Evolutionary conservation across 2,329 filamentous ascomycete genomes (phyloP).

Genomic region (Delphinella strobiligena): DNA sequence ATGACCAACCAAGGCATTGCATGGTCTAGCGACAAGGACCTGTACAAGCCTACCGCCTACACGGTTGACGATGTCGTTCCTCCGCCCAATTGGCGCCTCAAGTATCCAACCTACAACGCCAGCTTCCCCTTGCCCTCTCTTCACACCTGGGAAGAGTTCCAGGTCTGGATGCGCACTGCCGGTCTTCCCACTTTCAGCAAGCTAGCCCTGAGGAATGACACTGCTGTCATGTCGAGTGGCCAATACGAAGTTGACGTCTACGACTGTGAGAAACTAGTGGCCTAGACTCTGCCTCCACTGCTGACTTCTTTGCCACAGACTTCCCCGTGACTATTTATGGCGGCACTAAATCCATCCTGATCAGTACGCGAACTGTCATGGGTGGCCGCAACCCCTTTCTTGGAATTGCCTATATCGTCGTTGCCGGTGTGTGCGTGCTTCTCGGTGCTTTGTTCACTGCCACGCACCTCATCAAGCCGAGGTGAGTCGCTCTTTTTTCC

Average conservation of each 20-base stretch:
- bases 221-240: slow-evolving; percentile 52
- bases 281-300: slow-evolving; percentile 4
- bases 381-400: slow-evolving; percentile 92
- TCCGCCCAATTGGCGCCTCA: slow-evolving; percentile 71
- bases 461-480: slow-evolving; percentile 81
- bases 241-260: slow-evolving; percentile 66
- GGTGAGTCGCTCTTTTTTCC: slow-evolving; percentile 39
- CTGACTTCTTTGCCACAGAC: slow-evolving; percentile 37
- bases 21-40: slow-evolving; percentile 69
- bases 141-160: slow-evolving; percentile 68
- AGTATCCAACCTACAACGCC: slow-evolving; percentile 61
- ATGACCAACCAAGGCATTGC: slow-evolving; percentile 75
- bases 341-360: slow-evolving; percentile 79
- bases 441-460: slow-evolving; percentile 80
- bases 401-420: slow-evolving; percentile 89
- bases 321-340: slow-evolving; percentile 70
- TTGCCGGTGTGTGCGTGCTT: slow-evolving; percentile 84
- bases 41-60: slow-evolving; percentile 65
- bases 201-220: slow-evolving; percentile 73
- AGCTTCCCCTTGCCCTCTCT: slow-evolving; percentile 58
- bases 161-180: slow-evolving; percentile 98
- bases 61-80: slow-evolving; percentile 55
- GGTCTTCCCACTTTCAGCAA: slow-evolving; percentile 93
- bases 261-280: slow-evolving; percentile 50
- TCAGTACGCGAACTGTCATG: slow-evolving; percentile 84